Conservation (phyloP, 768 basidiomycete species). For the Agrocybe chaxingu region DNA sequence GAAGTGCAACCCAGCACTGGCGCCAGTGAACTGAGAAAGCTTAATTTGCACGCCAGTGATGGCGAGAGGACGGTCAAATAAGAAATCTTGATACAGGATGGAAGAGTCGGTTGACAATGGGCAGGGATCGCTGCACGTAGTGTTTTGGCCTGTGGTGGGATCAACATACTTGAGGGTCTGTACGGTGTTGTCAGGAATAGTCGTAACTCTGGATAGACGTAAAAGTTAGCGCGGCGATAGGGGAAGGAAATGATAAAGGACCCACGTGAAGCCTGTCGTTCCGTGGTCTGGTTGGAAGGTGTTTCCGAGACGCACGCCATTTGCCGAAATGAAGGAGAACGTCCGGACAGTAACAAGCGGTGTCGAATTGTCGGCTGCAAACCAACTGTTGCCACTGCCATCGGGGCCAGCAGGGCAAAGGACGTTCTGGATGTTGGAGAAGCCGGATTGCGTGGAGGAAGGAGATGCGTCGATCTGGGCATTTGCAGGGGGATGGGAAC, state of each 20-base stretch:
- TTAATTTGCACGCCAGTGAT: constrained; percentile 90
- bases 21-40: constrained; percentile 71
- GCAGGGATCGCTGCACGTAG: constrained; percentile 75
- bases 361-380: constrained; percentile 65
- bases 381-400: constrained; percentile 82
- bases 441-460: constrained; percentile 56
- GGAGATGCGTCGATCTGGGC: constrained; percentile 59
- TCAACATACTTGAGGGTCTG: constrained; percentile 77
- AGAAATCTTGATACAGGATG: constrained; percentile 89
- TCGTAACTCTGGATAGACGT: constrained; percentile 58
- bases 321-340: constrained; percentile 70
- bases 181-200: constrained; percentile 86
- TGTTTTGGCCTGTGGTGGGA: constrained; percentile 67
- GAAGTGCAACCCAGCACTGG: constrained; percentile 79
- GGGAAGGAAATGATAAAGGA: constrained; percentile 6
- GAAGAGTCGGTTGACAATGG: constrained; percentile 76
- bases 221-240: constrained; percentile 11
- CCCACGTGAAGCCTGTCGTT: constrained; percentile 86
- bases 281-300: constrained; percentile 79
- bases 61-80: constrained; percentile 60
- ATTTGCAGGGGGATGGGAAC: constrained; percentile 71
- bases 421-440: constrained; percentile 62
- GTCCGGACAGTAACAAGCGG: constrained; percentile 76
- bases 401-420: constrained; percentile 86
- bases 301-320: constrained; percentile 88